A percentile compares a stretch with the other conserved stretches of the same genome.
These are phyloP conservation scores for Clohesyomyces aquaticus DNA, from an alignment of 495 filamentous ascomycete genomes.

Conservation along the genomic window DNA sequence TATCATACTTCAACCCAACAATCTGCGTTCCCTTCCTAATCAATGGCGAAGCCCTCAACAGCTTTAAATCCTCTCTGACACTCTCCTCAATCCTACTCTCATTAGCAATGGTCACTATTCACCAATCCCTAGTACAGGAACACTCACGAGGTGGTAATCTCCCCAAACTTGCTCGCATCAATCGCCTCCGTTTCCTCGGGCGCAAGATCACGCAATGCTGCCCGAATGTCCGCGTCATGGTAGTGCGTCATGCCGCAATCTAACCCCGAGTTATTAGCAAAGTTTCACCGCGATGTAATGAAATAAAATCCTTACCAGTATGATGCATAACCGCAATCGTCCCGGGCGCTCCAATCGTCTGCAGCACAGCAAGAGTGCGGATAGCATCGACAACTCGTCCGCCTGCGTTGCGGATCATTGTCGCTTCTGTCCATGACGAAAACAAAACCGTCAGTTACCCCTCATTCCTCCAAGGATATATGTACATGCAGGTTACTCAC, in stretches of 20 bases:
- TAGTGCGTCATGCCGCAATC: constrained; percentile 45
- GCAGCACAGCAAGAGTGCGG: constrained; percentile 38
- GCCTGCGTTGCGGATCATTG: constrained; percentile 46
- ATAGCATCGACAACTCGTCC: constrained; percentile 44
- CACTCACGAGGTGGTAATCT: constrained; percentile 40
- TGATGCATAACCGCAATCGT: constrained; percentile 42
- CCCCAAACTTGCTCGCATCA: constrained; percentile 40
- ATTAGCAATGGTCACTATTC: background rate
- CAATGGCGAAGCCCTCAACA: constrained; percentile 42
- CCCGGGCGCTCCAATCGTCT: constrained; percentile 39
- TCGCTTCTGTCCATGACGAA: constrained; percentile 29
- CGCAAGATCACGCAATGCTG: constrained; percentile 38
- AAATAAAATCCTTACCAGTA: constrained; percentile 22
- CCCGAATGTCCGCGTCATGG: constrained; percentile 36
- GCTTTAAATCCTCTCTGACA: constrained; percentile 42
- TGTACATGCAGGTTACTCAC: background rate
- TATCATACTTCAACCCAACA: constrained; percentile 45
- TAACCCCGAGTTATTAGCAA: background rate
- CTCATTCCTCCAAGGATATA: too few relatives aligned
- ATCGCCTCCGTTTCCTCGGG: constrained; percentile 37
- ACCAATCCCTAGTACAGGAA: background rate
- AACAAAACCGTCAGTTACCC: background rate
- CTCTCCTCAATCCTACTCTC: constrained; percentile 41
- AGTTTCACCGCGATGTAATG: background rate
- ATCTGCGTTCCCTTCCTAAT: constrained; percentile 41